Evolutionary conservation across 1,284 basidiomycete species (phyloP), one percentile per base, ranked within the genome.

Genomic region (Mycena sp.): DNA sequence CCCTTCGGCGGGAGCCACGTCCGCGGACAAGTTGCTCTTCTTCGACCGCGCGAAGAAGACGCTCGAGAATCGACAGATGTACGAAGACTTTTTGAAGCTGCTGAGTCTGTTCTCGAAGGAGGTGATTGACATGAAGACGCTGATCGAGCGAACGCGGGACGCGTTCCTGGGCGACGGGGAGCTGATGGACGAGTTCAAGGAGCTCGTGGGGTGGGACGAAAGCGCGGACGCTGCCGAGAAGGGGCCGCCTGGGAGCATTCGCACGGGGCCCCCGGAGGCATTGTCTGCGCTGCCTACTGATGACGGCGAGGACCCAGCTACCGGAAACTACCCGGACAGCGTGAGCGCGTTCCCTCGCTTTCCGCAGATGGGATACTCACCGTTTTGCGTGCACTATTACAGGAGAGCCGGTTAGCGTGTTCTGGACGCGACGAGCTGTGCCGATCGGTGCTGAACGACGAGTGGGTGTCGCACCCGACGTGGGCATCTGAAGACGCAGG

Each of bases 401-500:
- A 96, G 94, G 97, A 99, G 81, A 87, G 93, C 71, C 87, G 89
- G 58, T 79, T 98, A 29, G 92, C 94, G 51, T 99, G 98, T 77
- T 98, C 96, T 3, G 96, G 94, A 7, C 90, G 98, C 38, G 96
- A 99, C 73, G 90, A 95, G 67, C 91, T 99, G 69, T 98, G 95
- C 77, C 94, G 96, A 79, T 96, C 95, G 50, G 96, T 99, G 19
- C 87, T 99, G 59, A 99, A 98, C 74, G 95, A 98, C 73, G 87
- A 91, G 69, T 98, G 95, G 94, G 94, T 99, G 26, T 98, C 96
- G 21, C 96, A 99, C 77, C 97, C 97, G 1, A 97, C 95, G 0
- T 98, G 95, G 95, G 95, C 94, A 19, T 98, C 97, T 64, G 98
- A 99, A 72, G 95, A 98, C 70, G 87, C 93, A 1, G 94, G 94